Percentiles rank a stretch among this genome's conserved stretches.
Conservation (phyloP, 2,329 filamentous ascomycete genomes). For the Alternaria alternata region DNA sequence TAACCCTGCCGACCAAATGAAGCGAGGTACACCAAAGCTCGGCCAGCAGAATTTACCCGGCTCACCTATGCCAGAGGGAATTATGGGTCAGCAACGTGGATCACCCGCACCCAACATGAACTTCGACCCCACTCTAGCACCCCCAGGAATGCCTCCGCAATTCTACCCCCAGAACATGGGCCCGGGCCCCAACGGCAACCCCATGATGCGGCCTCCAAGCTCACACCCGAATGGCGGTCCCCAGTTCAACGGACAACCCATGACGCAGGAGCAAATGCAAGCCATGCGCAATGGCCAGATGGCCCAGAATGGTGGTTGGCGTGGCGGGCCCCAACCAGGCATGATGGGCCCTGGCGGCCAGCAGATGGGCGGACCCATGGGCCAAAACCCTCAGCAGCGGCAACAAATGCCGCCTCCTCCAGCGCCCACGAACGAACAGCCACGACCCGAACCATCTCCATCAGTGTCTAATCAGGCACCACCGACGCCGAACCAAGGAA, state of each 20-base stretch:
- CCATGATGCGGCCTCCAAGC: conserved; percentile 65
- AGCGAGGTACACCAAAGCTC: conserved; percentile 78
- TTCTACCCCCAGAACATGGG: conserved; percentile 44
- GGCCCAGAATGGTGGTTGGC: conserved; percentile 48
- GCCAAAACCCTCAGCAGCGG: conserved; percentile 74
- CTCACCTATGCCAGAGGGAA: conserved; percentile 74
- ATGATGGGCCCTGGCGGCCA: conserved; percentile 66
- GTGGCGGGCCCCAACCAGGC: conserved; percentile 50
- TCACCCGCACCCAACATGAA: conserved; percentile 66
- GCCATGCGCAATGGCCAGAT: conserved; percentile 50
- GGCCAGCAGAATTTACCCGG: conserved; percentile 70
- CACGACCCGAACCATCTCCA: conserved; percentile 58
- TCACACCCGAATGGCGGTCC: conserved; percentile 56
- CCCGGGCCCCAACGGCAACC: conserved; percentile 29
- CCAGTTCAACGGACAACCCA: conserved; percentile 67
- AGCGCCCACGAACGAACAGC: conserved; percentile 52
- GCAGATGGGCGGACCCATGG: conserved; percentile 60
- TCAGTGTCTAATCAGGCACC: conserved; percentile 63
- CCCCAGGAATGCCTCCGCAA: conserved; percentile 53
- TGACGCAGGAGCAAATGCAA: conserved; percentile 67
- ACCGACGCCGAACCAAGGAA: conserved; percentile 76
- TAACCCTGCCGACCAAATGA: conserved; percentile 80
- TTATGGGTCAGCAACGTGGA: conserved; percentile 68
- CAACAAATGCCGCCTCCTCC: conserved; percentile 63
- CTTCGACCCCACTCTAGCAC: conserved; percentile 62